Evolutionary conservation across 768 basidiomycete species (phyloP).

Genomic region (Amanita exitialis): DNA sequence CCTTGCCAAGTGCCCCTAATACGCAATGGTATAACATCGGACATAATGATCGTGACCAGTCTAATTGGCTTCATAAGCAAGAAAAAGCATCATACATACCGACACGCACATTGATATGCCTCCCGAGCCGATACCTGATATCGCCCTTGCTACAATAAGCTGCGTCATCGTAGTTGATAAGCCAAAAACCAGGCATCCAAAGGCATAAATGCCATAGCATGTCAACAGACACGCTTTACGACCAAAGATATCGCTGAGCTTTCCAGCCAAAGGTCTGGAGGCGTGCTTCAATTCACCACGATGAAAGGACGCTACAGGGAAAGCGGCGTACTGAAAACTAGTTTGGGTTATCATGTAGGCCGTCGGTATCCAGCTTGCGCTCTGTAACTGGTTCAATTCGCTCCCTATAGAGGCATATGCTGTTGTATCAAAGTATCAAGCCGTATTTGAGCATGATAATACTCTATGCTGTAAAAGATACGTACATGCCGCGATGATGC

Average conservation of each 20-base stretch:
- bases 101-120: constrained; percentile 50
- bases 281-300: neutral
- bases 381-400: constrained; percentile 51
- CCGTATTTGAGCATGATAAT: neutral
- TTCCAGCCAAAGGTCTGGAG: constrained; percentile 50
- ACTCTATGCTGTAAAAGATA: neutral
- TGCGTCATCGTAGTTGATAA: constrained; percentile 42
- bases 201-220: constrained; percentile 40
- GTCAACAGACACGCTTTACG: constrained; percentile 47
- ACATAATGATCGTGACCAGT: constrained; percentile 54
- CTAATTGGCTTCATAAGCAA: constrained; percentile 17
- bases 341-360: constrained; percentile 52
- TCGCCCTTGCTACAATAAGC: constrained; percentile 39
- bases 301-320: too few relatives aligned
- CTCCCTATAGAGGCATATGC: constrained; percentile 48
- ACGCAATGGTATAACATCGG: constrained; percentile 53
- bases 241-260: constrained; percentile 58
- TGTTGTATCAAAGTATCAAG: constrained; percentile 11
- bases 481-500: constrained; percentile 39
- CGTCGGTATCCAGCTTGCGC: constrained; percentile 59
- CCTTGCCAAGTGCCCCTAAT: constrained; percentile 64
- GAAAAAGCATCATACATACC: neutral
- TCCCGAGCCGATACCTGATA: constrained; percentile 51
- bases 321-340: constrained; percentile 41
- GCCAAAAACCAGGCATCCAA: constrained; percentile 46